Evolutionary conservation across 371 early-diverging fungal species (phyloP), one percentile per base, ranked within the genome.

Genomic region (Mortierella sp.): DNA sequence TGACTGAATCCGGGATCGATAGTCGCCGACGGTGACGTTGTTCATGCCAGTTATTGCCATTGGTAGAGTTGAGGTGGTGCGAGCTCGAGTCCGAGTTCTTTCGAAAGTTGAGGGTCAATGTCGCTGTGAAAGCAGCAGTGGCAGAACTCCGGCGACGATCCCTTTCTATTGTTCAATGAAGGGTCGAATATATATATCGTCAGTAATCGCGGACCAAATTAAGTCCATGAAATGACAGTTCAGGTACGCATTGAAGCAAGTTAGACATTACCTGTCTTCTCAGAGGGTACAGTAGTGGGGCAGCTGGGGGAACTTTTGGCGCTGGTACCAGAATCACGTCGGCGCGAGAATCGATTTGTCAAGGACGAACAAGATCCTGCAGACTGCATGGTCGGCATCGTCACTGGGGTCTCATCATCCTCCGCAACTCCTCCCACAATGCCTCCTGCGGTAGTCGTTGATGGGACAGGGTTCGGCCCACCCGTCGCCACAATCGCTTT

Each of bases 41-140:
- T 14, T 34, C 31, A 6, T 19, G 58, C 24, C 13, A 45, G 52
- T 50, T 58, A 52, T 11, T 55, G 31, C 14, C 6, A 19, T 11
- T 39, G 16, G 4, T 45, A 43, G n/a, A 26, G 44, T 19, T 45
- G 64, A 26, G 19, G 43, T 26, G 24, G 14, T 52, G 26, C 6
- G 29, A 39, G 41, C 22, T 41, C 2, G 34, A 9, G 0, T 73
- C 70, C 4, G 70, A 66, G 40, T 66, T 69, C 48, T 74, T 81
- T 14, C 78, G 74, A 37, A 77, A 77, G 65, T 71, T 81, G 48
- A 77, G 43, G 6, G 81, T 61, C 24, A 73, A n/a, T 14, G 81
- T 77, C 13, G 71, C 73, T 8, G 68, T 71, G 14, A 76, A 73
- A 0, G 76, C 53, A 7, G 74, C 71, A 11, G 81, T 74, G 0